phyloP scores from a whole-genome alignment of 108 stramenopile species.

The Parietichytrium sp. region DNA sequence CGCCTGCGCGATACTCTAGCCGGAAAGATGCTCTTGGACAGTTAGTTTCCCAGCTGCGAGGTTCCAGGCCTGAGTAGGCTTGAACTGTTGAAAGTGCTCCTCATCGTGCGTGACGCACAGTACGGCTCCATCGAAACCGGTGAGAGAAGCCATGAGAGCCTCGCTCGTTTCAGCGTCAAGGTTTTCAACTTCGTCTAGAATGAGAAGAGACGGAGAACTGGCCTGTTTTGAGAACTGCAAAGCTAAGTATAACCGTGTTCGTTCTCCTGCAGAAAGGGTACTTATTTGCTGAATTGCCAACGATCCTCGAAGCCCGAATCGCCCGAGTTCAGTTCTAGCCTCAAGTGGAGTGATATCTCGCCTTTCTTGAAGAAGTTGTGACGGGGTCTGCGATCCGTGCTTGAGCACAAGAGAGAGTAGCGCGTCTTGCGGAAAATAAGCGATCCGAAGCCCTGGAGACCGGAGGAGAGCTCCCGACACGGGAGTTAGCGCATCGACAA shows the following conservation, averaged over 20 bases:
- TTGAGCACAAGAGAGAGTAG: background rate
- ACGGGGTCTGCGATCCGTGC: background rate
- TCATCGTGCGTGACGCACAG: constrained; percentile 8
- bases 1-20: too few relatives aligned
- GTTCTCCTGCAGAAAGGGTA: constrained; percentile 7
- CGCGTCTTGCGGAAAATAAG: constrained; percentile 21
- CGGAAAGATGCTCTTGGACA: too few relatives aligned
- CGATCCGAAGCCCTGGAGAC: background rate
- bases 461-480: background rate
- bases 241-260: background rate
- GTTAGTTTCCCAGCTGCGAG: background rate
- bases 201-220: background rate
- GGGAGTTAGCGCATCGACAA: constrained; percentile 49
- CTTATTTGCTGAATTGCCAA: background rate
- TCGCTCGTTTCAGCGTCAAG: constrained; percentile 16
- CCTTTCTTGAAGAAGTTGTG: background rate
- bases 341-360: background rate
- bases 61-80: background rate
- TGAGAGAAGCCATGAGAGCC: background rate
- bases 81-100: background rate
- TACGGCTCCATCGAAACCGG: background rate
- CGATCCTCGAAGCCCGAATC: background rate
- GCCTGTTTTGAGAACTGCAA: background rate
- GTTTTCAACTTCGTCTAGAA: constrained; percentile 28
- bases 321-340: background rate